A percentile compares a stretch with the other conserved stretches of the same genome.
These are phyloP conservation scores for Aspergillus aculeatinus DNA, from an alignment of 2,329 filamentous ascomycete species.

Conservation along the genomic window DNA sequence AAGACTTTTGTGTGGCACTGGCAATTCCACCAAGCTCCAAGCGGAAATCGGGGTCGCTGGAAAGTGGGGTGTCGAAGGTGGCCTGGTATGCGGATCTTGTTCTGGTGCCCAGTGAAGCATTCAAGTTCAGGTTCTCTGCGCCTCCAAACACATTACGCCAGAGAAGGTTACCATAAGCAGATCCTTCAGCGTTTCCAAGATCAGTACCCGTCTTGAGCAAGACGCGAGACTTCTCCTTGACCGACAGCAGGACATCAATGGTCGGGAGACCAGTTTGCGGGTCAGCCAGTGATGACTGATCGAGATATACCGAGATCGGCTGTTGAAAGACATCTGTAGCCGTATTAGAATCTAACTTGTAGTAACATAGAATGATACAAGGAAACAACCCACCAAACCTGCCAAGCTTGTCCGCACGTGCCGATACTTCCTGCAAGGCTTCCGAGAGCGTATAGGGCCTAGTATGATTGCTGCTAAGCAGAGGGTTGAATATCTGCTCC, in stretches of 20 bases:
- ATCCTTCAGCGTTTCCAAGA: slow-evolving; percentile 88
- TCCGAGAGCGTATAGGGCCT: slow-evolving; percentile 75
- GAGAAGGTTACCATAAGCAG: slow-evolving; percentile 82
- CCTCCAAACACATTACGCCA: slow-evolving; percentile 93
- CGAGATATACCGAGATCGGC: slow-evolving; percentile 77
- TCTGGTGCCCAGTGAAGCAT: slow-evolving; percentile 83
- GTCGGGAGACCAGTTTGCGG: slow-evolving; percentile 66
- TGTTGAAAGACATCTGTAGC: slow-evolving; percentile 78
- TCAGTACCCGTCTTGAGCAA: slow-evolving; percentile 93
- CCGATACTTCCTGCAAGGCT: slow-evolving; percentile 70
- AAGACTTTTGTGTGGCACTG: slow-evolving; percentile 83
- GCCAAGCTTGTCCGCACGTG: slow-evolving; percentile 70
- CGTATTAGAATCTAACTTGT: slow-evolving; percentile 18
- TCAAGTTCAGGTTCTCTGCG: slow-evolving; percentile 82
- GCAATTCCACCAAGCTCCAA: slow-evolving; percentile 77
- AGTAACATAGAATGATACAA: background rate
- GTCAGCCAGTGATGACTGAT: slow-evolving; percentile 69
- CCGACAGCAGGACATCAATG: slow-evolving; percentile 75
- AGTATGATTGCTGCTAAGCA: slow-evolving; percentile 68
- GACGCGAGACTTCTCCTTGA: slow-evolving; percentile 76
- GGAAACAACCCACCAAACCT: slow-evolving; percentile 66
- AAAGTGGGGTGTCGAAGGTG: slow-evolving; percentile 76
- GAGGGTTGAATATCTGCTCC: slow-evolving; percentile 73
- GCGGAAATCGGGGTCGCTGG: slow-evolving; percentile 78
- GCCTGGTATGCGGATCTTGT: slow-evolving; percentile 91